phyloP scores from a whole-genome alignment of 2,329 filamentous ascomycete genomes.

The Talaromyces sp. region DNA sequence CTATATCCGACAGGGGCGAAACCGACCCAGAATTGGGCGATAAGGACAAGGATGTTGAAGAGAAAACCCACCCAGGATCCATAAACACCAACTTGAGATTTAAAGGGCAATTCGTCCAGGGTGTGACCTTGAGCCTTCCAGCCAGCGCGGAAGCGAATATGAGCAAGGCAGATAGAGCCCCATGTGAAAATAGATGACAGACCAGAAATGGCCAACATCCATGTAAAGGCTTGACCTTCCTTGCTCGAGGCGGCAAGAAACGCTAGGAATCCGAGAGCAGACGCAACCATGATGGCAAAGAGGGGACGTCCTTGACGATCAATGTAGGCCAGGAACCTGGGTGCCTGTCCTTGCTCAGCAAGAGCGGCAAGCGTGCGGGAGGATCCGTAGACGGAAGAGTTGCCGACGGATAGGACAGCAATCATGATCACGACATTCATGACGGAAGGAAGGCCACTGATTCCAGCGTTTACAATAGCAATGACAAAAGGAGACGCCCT shows the following conservation, averaged over 20 bases:
- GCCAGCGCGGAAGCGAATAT: conserved; percentile 85
- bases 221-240: conserved; percentile 65
- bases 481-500: conserved; percentile 90
- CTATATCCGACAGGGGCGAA: conserved; percentile 67
- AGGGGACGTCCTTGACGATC: conserved; percentile 79
- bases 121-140: conserved; percentile 68
- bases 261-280: conserved; percentile 66
- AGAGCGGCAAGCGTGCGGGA: conserved; percentile 86
- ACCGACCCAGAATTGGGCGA: conserved; percentile 85
- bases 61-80: conserved; percentile 77
- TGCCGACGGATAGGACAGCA: conserved; percentile 84
- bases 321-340: conserved; percentile 72
- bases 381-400: conserved; percentile 86
- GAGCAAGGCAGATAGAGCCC: conserved; percentile 80
- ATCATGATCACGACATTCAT: conserved; percentile 96
- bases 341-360: conserved; percentile 81
- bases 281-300: conserved; percentile 66
- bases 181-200: conserved; percentile 73
- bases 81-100: conserved; percentile 69
- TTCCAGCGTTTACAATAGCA: conserved; percentile 79
- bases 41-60: conserved; percentile 71
- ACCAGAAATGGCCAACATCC: conserved; percentile 74
- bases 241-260: conserved; percentile 67
- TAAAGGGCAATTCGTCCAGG: conserved; percentile 76
- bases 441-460: conserved; percentile 74